Base-by-base conservation (phyloP, 257 asterid species). In the Nicotiana knightiana region DNA sequence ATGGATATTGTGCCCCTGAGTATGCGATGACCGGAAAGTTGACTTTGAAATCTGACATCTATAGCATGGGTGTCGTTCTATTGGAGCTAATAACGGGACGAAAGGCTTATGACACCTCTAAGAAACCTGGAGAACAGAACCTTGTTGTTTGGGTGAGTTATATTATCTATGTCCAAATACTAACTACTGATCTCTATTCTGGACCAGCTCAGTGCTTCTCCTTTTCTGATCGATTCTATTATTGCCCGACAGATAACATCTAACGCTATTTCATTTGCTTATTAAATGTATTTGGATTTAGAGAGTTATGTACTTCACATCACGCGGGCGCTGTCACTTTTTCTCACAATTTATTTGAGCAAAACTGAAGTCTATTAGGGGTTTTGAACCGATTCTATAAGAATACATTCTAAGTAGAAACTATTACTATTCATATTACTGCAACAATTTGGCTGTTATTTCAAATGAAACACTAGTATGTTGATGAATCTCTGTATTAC, bases 1-100 rank as follows among this genome's bases (percentile, higher is more conserved):
- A 91, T 12, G 98, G 98, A 39, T 94, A 93, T 66, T 94, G 98
- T 77, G 97, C 97, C 26, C 98, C 98, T 0, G 98, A 94, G 81
- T 94, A 94, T 35, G 97, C 97, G 28, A 88, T 90, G 93, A 94
- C 93, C 2, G 98, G 98, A 30, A 94, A 90, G 84, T 65, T 94
- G 81, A 94, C 97, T 64, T 86, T 94, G n/a, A 93, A 93, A 85
- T 94, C 98, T 0, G 98, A 94, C 39, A 94, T 94, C 63, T 94
- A 94, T 17, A 94, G 98, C 93, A 93, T 94, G 0, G 98, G 98
- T 3, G 97, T 94, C 1, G 96, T 94, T 48, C 82, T 94, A n/a
- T 86, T 94, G 91, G 98, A 94, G 89, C 90, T 94, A 13, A 91
- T 94, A 43, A 93, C 97, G 0, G 98, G 97, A 5, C 94, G 97